phyloP scores from a whole-genome alignment of 2,329 filamentous ascomycete genomes.

The Aspergillus tamarii region DNA sequence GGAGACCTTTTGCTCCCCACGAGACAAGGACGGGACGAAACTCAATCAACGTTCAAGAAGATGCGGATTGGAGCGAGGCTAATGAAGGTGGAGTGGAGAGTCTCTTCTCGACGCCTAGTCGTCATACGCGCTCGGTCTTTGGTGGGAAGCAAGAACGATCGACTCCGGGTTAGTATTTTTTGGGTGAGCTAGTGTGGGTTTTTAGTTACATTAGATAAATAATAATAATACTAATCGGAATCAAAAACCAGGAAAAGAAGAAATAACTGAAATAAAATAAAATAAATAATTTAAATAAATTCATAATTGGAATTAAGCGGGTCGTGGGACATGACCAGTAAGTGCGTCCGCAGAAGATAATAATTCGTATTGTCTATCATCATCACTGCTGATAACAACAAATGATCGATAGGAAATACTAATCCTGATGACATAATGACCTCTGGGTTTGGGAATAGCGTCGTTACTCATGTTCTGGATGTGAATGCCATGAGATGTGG shows the following conservation, averaged over 20 bases:
- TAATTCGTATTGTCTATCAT: constrained; percentile 12
- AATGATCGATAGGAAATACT: constrained; percentile 7
- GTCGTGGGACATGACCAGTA: constrained; percentile 8
- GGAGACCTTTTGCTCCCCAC: constrained; percentile 16
- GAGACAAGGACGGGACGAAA: constrained; percentile 24
- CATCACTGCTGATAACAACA: constrained; percentile 4
- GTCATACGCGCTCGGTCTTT: neutral
- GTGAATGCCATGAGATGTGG: neutral
- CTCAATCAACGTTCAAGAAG: constrained; percentile 21
- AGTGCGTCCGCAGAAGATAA: constrained; percentile 10
- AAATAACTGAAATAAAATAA: neutral
- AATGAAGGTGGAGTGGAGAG: constrained; percentile 17
- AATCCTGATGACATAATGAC: constrained; percentile 17
- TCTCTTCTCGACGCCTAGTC: constrained; percentile 4
- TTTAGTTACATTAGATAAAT: constrained; percentile 11
- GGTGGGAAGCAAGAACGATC: constrained; percentile 10
- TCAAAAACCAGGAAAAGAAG: neutral
- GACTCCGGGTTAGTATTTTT: constrained; percentile 16
- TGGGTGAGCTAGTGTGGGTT: neutral
- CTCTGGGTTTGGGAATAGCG: neutral
- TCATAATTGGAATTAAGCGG: neutral
- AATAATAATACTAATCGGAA: neutral
- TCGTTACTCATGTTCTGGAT: neutral
- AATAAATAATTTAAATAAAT: too few species aligned
- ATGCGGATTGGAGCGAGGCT: constrained; percentile 16